These are phyloP conservation scores for Hypoxylon cercidicola DNA, from an alignment of 495 filamentous ascomycete genomes.

Conservation along the genomic window DNA sequence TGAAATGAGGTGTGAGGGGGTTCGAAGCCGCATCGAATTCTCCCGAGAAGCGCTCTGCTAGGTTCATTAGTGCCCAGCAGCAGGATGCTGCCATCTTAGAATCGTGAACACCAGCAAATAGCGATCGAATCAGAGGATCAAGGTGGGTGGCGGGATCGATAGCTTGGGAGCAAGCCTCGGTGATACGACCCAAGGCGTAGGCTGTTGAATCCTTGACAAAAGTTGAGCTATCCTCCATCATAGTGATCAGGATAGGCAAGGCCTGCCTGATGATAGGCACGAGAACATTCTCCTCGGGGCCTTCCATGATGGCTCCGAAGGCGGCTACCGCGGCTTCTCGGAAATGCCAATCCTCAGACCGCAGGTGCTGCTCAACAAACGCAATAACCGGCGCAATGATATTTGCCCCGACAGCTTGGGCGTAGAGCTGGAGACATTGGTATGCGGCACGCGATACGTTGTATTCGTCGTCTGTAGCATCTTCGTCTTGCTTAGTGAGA, in stretches of 20 bases:
- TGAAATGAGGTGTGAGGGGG: slow-evolving; percentile 89
- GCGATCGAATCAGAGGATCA: slow-evolving; percentile 79
- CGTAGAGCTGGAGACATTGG: slow-evolving; percentile 94
- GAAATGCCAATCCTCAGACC: slow-evolving; percentile 88
- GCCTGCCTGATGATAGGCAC: slow-evolving; percentile 95
- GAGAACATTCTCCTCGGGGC: slow-evolving; percentile 86
- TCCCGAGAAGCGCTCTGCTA: slow-evolving; percentile 92
- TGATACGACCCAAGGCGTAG: slow-evolving; percentile 94
- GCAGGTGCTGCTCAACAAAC: slow-evolving; percentile 92
- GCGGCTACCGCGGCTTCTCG: slow-evolving; percentile 96
- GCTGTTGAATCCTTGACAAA: slow-evolving; percentile 97
- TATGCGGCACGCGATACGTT: slow-evolving; percentile 95
- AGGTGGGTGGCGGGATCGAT: slow-evolving; percentile 87
- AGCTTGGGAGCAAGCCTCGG: slow-evolving; percentile 85
- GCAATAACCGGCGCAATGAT: slow-evolving; percentile 84
- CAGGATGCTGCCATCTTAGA: slow-evolving; percentile 97
- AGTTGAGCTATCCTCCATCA: slow-evolving; percentile 93
- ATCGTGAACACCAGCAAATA: slow-evolving; percentile 92
- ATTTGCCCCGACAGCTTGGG: slow-evolving; percentile 83
- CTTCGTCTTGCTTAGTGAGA: slow-evolving; percentile 96
- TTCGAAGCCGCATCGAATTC: slow-evolving; percentile 80
- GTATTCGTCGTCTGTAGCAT: slow-evolving; percentile 95
- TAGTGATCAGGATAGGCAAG: slow-evolving; percentile 84
- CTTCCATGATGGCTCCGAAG: slow-evolving; percentile 99
- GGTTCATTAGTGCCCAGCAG: slow-evolving; percentile 99